Evolutionary conservation across 2,329 filamentous ascomycete species (phyloP).

Genomic region (Arthrobotrys pseudoclavata): DNA sequence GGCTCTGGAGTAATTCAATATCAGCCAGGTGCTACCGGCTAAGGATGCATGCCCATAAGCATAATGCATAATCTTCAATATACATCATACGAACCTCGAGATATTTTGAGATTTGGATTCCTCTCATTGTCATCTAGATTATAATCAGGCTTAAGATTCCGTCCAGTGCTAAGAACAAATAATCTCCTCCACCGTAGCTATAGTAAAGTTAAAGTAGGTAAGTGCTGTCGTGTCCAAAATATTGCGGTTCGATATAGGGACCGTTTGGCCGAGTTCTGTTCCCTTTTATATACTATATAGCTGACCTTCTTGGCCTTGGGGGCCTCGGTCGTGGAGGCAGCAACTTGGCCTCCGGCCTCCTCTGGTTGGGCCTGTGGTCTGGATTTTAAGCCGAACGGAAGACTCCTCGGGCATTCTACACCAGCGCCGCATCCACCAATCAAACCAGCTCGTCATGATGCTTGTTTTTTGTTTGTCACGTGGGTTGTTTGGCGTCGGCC

Average conservation of each 20-base stretch:
- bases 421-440: not conserved
- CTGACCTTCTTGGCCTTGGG: not conserved
- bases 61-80: no score
- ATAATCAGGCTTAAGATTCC: no score
- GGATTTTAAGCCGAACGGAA: slow-evolving; percentile 27
- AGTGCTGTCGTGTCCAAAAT: no score
- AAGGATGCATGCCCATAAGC: not conserved
- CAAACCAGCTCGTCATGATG: no score
- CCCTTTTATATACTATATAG: slow-evolving; percentile 8
- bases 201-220: no score
- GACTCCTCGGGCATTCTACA: not conserved
- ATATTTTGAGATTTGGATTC: slow-evolving; percentile 80
- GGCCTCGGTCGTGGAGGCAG: not conserved
- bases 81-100: slow-evolving; percentile 75
- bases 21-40: slow-evolving; percentile 23
- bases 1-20: slow-evolving; percentile 71
- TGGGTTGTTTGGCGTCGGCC: not conserved
- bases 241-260: not conserved
- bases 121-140: slow-evolving; percentile 73
- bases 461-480: not conserved
- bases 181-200: no score
- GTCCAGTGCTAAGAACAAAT: no score
- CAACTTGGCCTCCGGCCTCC: not conserved
- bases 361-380: not conserved
- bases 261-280: not conserved